These are phyloP conservation scores for Kurtzmaniella natalensis DNA, from an alignment of 1,139 yeast genomes.

Conservation along the genomic window DNA sequence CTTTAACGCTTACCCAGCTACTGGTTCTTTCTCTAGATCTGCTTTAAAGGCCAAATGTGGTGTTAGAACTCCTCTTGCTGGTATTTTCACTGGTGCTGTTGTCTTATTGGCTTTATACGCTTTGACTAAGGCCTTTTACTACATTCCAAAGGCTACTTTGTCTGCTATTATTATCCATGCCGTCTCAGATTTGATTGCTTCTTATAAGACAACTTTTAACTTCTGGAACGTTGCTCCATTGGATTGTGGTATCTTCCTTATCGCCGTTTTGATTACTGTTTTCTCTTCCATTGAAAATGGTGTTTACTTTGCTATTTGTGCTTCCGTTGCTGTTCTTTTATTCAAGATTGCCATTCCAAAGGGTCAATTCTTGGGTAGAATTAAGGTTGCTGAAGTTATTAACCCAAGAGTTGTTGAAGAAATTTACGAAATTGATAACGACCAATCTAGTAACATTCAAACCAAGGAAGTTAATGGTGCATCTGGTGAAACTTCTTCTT, in stretches of 20 bases:
- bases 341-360: conserved; percentile 75
- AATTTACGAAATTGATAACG: conserved; percentile 16
- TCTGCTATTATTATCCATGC: conserved; percentile 91
- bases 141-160: conserved; percentile 85
- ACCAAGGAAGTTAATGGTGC: conserved; percentile 12
- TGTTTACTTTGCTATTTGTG: conserved; percentile 84
- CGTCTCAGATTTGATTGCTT: conserved; percentile 82
- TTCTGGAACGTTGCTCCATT: conserved; percentile 75
- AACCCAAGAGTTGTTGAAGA: conserved; percentile 44
- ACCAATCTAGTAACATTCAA: conserved; percentile 40
- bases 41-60: conserved; percentile 95
- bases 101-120: conserved; percentile 83
- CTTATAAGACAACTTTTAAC: conserved; percentile 65
- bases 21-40: conserved; percentile 93
- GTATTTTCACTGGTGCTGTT: conserved; percentile 85
- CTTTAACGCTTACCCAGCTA: conserved; percentile 91
- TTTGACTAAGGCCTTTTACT: conserved; percentile 77
- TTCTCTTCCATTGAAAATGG: conserved; percentile 84
- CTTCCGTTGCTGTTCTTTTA: conserved; percentile 71
- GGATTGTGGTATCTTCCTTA: conserved; percentile 71
- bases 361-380: conserved; percentile 79
- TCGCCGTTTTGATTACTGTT: conserved; percentile 75
- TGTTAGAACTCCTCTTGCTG: conserved; percentile 91
- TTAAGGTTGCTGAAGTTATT: conserved; percentile 63
- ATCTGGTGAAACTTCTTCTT: conserved; percentile 11